phyloP scores from a whole-genome alignment of 2,329 filamentous ascomycete species.

The Trichoderma sp. region DNA sequence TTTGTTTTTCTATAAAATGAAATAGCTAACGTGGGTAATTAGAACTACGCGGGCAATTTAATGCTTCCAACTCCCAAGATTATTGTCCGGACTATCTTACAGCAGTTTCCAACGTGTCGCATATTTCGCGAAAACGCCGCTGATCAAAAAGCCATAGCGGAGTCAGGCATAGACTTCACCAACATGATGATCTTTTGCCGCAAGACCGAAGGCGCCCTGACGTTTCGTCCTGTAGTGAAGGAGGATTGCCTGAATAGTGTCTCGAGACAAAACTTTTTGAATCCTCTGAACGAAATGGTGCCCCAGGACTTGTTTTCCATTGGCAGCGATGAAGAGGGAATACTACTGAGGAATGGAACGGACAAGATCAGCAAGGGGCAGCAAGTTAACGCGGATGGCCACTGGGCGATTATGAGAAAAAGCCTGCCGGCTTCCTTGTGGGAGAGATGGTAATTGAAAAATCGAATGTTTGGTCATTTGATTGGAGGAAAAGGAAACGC shows the following conservation, averaged over 20 bases:
- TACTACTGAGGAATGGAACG: conserved; percentile 68
- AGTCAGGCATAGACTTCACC: conserved; percentile 71
- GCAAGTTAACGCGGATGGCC: conserved; percentile 73
- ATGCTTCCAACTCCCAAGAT: conserved; percentile 74
- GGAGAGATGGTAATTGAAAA: conserved; percentile 72
- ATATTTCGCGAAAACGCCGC: conserved; percentile 79
- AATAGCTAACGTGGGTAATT: conserved; percentile 30
- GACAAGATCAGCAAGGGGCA: conserved; percentile 72
- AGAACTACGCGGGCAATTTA: conserved; percentile 96
- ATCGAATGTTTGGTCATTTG: not conserved
- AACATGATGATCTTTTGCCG: conserved; percentile 97
- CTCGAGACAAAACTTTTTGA: conserved; percentile 69
- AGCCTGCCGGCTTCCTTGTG: conserved; percentile 79
- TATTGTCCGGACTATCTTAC: conserved; percentile 78
- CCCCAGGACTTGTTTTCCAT: conserved; percentile 48
- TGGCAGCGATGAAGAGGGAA: conserved; percentile 50
- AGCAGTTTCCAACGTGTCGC: conserved; percentile 86
- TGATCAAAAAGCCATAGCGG: conserved; percentile 52
- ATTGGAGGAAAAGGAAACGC: not conserved
- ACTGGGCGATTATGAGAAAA: conserved; percentile 90
- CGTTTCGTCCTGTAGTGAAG: conserved; percentile 67
- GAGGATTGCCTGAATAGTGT: conserved; percentile 74
- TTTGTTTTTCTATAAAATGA: not conserved
- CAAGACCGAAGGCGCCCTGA: conserved; percentile 58
- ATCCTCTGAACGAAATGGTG: conserved; percentile 73